phyloP scores from a whole-genome alignment of 306 rosid species.

The Prunus campanulata region DNA sequence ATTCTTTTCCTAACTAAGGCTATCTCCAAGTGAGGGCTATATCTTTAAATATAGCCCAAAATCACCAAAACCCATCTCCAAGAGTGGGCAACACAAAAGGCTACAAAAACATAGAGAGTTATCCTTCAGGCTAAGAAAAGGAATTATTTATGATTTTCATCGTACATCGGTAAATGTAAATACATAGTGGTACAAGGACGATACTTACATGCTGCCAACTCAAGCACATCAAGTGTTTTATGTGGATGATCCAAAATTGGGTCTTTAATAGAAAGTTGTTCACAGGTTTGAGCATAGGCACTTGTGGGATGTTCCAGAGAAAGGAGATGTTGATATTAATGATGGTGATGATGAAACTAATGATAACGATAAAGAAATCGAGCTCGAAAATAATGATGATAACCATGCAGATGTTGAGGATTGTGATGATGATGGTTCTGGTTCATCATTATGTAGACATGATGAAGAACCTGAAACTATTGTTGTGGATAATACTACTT shows the following conservation, averaged over 20 bases:
- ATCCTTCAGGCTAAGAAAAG: not conserved
- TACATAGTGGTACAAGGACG: not conserved
- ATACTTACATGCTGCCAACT: not conserved
- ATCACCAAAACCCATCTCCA: too few relatives aligned
- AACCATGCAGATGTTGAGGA: not conserved
- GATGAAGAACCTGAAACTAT: not conserved
- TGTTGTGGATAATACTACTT: not conserved
- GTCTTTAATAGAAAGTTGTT: not conserved
- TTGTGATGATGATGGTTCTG: not conserved
- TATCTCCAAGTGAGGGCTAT: too few relatives aligned
- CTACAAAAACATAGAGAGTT: too few relatives aligned
- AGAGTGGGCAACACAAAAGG: too few relatives aligned
- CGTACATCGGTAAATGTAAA: not conserved
- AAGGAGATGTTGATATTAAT: too few relatives aligned
- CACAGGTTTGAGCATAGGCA: constrained; percentile 19
- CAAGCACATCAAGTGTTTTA: not conserved
- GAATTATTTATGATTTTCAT: not conserved
- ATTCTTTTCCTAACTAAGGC: too few relatives aligned
- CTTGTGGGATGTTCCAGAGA: not conserved
- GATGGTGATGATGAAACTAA: too few relatives aligned
- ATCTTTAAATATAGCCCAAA: too few relatives aligned
- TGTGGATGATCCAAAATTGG: not conserved
- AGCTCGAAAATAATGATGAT: not conserved
- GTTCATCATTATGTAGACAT: not conserved
- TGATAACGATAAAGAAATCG: not conserved